Conservation (phyloP, 139 green algal species). For the Micractinium conductrix region DNA sequence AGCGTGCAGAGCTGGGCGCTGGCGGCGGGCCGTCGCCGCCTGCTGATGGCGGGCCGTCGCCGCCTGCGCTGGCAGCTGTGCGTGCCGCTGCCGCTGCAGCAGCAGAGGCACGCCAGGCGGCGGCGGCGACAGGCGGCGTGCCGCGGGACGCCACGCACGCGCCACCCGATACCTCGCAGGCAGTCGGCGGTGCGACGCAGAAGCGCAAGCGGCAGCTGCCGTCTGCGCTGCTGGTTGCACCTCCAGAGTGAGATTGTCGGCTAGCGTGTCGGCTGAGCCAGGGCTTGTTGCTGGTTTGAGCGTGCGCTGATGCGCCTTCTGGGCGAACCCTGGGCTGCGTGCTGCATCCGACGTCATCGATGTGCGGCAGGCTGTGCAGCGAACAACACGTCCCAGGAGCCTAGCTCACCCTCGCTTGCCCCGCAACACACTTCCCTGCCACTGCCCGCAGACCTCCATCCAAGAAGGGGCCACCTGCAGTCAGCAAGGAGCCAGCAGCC, state of each 20-base stretch:
- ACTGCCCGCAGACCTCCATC: neutral
- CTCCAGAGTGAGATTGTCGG: neutral
- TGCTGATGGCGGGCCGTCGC: too few relatives aligned
- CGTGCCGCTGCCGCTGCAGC: neutral
- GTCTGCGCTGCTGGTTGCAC: neutral
- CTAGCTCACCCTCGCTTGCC: neutral
- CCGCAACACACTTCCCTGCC: neutral
- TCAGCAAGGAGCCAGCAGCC: neutral
- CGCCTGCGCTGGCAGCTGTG: neutral
- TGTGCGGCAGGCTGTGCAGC: neutral
- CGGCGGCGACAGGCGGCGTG: neutral
- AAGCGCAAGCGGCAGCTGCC: conserved; percentile 8
- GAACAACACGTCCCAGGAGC: neutral
- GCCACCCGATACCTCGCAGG: neutral
- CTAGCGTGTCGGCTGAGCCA: neutral
- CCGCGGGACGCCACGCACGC: neutral
- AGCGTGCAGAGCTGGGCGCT: neutral
- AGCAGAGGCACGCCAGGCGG: neutral
- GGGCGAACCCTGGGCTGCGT: too few relatives aligned
- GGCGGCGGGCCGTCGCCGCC: too few relatives aligned
- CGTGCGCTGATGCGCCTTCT: neutral
- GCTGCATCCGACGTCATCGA: too few relatives aligned
- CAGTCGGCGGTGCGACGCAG: neutral
- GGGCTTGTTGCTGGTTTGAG: neutral
- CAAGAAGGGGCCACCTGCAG: neutral